Percentiles rank a stretch among this genome's conserved stretches.
Conservation (phyloP, 108 stramenopile genomes). For the Parietichytrium sp. region DNA sequence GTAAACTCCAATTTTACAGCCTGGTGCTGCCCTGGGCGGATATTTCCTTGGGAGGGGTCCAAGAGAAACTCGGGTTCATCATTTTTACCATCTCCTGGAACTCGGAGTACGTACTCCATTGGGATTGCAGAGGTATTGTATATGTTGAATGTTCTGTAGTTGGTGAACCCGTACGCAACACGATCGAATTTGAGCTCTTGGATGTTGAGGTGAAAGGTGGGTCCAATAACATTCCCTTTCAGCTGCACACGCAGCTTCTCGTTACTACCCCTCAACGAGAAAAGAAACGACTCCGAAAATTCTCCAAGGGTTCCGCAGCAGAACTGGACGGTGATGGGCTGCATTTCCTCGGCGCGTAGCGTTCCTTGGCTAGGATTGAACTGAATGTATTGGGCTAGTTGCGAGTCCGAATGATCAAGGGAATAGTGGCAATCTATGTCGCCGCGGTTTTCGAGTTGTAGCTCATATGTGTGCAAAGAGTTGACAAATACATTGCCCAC, state of each 20-base stretch:
- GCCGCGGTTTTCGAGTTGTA: constrained; percentile 60
- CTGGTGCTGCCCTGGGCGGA: constrained; percentile 47
- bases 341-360: constrained; percentile 38
- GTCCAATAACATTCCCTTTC: constrained; percentile 61
- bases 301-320: constrained; percentile 58
- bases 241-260: constrained; percentile 56
- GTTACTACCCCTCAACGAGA: constrained; percentile 57
- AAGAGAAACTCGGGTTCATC: constrained; percentile 56
- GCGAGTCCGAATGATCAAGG: constrained; percentile 45
- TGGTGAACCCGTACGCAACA: constrained; percentile 56
- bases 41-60: constrained; percentile 45
- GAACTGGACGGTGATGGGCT: constrained; percentile 43
- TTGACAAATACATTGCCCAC: constrained; percentile 65
- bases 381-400: background rate
- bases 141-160: constrained; percentile 44
- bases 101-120: constrained; percentile 56
- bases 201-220: constrained; percentile 64
- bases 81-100: constrained; percentile 59
- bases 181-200: constrained; percentile 59
- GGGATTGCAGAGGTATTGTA: constrained; percentile 63
- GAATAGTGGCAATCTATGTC: constrained; percentile 65
- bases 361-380: constrained; percentile 7
- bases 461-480: constrained; percentile 48
- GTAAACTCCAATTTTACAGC: constrained; percentile 52
- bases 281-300: constrained; percentile 58